phyloP scores from a whole-genome alignment of 257 asterid species.

The Nicotiana noctiflora region DNA sequence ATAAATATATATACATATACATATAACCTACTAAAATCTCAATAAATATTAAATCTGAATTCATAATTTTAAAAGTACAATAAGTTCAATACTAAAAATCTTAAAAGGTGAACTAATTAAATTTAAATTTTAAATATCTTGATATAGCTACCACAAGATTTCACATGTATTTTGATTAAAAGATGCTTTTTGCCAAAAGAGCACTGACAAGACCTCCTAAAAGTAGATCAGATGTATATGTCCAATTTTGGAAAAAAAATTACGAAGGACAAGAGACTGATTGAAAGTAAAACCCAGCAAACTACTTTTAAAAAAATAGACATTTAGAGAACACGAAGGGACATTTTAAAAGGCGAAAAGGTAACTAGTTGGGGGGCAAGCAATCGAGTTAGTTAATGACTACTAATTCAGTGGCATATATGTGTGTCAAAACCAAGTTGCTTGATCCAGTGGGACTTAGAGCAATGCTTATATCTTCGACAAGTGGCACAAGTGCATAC shows the following conservation, averaged over 20 bases:
- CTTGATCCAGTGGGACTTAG: not conserved
- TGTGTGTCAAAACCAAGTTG: not conserved
- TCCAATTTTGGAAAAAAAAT: not conserved
- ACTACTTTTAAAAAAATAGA: not conserved
- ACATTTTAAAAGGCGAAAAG: not conserved
- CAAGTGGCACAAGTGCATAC: not conserved
- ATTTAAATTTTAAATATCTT: too few relatives aligned
- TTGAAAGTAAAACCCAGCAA: too few relatives aligned
- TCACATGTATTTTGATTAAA: not conserved
- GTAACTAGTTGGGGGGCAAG: not conserved
- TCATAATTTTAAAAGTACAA: too few relatives aligned
- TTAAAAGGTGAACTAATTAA: too few relatives aligned
- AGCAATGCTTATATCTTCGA: not conserved
- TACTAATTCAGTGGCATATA: too few relatives aligned
- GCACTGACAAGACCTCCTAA: not conserved
- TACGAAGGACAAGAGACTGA: not conserved
- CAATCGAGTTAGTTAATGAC: not conserved
- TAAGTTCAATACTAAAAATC: too few relatives aligned
- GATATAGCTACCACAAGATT: too few relatives aligned
- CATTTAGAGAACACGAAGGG: not conserved
- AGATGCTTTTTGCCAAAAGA: not conserved
- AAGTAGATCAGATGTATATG: not conserved
- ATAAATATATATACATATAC: too few relatives aligned
- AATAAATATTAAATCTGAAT: too few relatives aligned
- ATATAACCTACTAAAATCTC: too few relatives aligned